These are phyloP conservation scores for Simmondsia chinensis DNA, from an alignment of 148 eudicot species.

Conservation along the genomic window DNA sequence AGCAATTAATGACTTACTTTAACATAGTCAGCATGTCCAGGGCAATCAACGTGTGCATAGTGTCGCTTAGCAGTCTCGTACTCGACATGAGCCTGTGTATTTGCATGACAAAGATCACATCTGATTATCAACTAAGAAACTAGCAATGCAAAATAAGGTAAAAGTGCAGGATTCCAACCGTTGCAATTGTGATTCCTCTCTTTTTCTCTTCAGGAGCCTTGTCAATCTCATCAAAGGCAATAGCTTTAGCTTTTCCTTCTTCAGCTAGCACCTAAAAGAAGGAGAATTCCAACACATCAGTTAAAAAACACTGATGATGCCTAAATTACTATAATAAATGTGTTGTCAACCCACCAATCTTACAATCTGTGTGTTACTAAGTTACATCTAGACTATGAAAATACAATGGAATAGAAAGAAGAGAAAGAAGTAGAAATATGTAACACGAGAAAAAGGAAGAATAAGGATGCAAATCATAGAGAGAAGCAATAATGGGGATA, in stretches of 20 bases:
- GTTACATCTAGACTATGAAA: too few relatives aligned
- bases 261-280: constrained; percentile 86
- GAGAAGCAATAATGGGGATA: too few relatives aligned
- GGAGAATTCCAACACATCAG: too few relatives aligned
- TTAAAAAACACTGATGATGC: too few relatives aligned
- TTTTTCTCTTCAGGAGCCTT: constrained; percentile 98
- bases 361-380: too few relatives aligned
- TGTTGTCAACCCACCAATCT: too few relatives aligned
- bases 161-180: constrained; percentile 36
- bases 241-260: constrained; percentile 90
- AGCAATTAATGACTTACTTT: too few relatives aligned
- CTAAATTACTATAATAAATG: too few relatives aligned
- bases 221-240: constrained; percentile 94
- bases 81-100: constrained; percentile 92
- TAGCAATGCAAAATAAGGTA: background rate
- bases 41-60: constrained; percentile 95
- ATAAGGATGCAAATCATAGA: too few relatives aligned
- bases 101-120: background rate
- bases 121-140: background rate
- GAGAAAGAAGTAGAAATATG: too few relatives aligned
- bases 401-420: too few relatives aligned
- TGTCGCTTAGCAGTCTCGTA: constrained; percentile 91
- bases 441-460: too few relatives aligned
- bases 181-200: constrained; percentile 88
- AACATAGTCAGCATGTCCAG: constrained; percentile 96